Base-by-base conservation (phyloP, 176 grass and related monocot species). In the Puccinellia tenuiflora region DNA sequence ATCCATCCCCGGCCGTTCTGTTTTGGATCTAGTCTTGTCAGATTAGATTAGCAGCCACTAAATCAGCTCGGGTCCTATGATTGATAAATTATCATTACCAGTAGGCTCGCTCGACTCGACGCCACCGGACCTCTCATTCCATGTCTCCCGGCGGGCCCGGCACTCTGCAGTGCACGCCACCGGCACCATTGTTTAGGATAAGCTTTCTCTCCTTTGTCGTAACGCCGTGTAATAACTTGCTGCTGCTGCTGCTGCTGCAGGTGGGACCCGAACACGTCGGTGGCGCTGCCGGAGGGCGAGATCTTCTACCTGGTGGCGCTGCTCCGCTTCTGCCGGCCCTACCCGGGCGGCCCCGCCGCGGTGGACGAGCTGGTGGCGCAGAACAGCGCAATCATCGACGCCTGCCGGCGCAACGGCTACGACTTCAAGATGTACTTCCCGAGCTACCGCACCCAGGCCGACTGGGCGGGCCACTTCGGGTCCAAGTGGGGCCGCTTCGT, bases 301-400 rank as follows among this genome's bases (percentile, higher is more conserved):
- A 51, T 99, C 47, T 99, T 99, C 85, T 99, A 99, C 83, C 89
- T 99, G 51, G 97, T 99, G 68, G 97, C 97, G 64, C 88, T 99
- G 75, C 93, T 99, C 9, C 83, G 97, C 0, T 96, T 96, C 87
- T 88, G 88, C 89, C 81, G 69, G 18, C 73, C 38, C 25, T 82
- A 77, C 52, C 77, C 87, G 0, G 87, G 84, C 6, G 86, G 91
- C 1, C 87, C 85, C 21, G 73, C 84, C 24, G 69, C 87, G 40
- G 88, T 84, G 37, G 88, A 78, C 25, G 91, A 88, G 78, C 71
- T 93, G 61, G 89, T 94, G 84, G 89, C 84, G 35, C 89, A 96
- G 91, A 99, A 99, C 91, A 21, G 21, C 6, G 63, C 87, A 15
- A 88, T 99, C 75, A 37, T 96, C 0, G 35, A 75, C 12, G 76